phyloP scores from a whole-genome alignment of 257 asterid genomes.

The Penstemon newberryi region DNA sequence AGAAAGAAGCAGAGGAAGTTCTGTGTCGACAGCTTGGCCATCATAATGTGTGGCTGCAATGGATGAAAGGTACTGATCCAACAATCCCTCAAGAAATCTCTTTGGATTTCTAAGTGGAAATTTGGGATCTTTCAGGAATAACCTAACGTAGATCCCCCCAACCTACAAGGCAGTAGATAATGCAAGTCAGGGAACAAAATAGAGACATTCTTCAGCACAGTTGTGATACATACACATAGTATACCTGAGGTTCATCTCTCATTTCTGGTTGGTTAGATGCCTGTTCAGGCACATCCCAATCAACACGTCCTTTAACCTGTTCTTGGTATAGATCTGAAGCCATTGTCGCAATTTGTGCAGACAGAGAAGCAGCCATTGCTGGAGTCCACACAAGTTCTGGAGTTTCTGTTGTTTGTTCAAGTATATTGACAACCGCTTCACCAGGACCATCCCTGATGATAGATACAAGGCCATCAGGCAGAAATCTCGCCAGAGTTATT shows the following conservation, averaged over 20 bases:
- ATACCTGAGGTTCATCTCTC: slow-evolving; percentile 99
- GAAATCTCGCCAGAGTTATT: slow-evolving; percentile 87
- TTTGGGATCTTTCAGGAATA: slow-evolving; percentile 96
- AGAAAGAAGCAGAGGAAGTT: slow-evolving; percentile 94
- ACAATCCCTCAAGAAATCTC: slow-evolving; percentile 89
- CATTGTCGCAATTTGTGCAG: slow-evolving; percentile 95
- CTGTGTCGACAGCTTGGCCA: slow-evolving; percentile 76
- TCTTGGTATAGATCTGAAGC: slow-evolving; percentile 85
- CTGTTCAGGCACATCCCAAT: slow-evolving; percentile 99
- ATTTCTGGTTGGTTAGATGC: slow-evolving; percentile 90
- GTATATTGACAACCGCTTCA: slow-evolving; percentile 86
- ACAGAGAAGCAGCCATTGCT: slow-evolving; percentile 96
- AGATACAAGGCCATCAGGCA: slow-evolving; percentile 96
- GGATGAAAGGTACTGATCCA: slow-evolving; percentile 96
- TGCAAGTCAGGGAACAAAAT: slow-evolving; percentile 27
- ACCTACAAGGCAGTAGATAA: slow-evolving; percentile 53
- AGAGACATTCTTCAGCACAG: slow-evolving; percentile 26
- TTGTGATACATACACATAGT: slow-evolving; percentile 20
- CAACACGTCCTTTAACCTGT: slow-evolving; percentile 91
- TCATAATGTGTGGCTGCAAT: slow-evolving; percentile 82
- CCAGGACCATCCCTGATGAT: slow-evolving; percentile 98
- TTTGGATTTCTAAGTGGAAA: slow-evolving; percentile 97
- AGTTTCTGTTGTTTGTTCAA: slow-evolving; percentile 95
- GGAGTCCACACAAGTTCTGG: slow-evolving; percentile 99
- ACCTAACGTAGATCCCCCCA: slow-evolving; percentile 94